These are phyloP conservation scores for Mrakia gelida DNA, from an alignment of 768 basidiomycete genomes.

Conservation along the genomic window DNA sequence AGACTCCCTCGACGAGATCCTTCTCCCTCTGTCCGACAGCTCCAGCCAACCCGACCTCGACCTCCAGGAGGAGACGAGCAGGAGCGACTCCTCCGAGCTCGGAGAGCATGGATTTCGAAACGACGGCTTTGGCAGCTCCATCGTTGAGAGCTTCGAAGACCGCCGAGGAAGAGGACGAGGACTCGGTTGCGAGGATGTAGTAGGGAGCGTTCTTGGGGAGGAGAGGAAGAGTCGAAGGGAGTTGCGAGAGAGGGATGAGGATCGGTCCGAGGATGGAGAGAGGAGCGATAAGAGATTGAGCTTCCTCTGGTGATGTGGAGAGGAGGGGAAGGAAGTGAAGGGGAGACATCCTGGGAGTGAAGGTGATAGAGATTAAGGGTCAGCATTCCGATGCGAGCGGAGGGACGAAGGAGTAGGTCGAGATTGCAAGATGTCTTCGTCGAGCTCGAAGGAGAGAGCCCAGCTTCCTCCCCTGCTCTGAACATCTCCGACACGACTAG, in stretches of 20 bases:
- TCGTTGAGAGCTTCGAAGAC: constrained; percentile 67
- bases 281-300: constrained; percentile 53
- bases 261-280: constrained; percentile 74
- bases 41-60: constrained; percentile 68
- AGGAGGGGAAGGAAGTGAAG: constrained; percentile 46
- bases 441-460: no score
- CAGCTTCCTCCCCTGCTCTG: no score
- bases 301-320: constrained; percentile 47
- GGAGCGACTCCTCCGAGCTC: constrained; percentile 57
- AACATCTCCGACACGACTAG: no score
- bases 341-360: constrained; percentile 33
- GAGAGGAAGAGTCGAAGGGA: constrained; percentile 33
- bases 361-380: not conserved
- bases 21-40: constrained; percentile 71
- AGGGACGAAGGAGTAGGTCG: not conserved
- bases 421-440: not conserved
- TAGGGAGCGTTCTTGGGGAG: constrained; percentile 44
- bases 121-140: constrained; percentile 74
- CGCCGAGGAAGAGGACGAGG: constrained; percentile 46
- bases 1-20: constrained; percentile 68
- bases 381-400: not conserved
- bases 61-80: constrained; percentile 67
- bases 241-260: constrained; percentile 49
- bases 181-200: constrained; percentile 56
- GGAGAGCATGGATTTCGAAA: constrained; percentile 52